phyloP scores from a whole-genome alignment of 176 grass and related monocot species.

The Phragmites australis region DNA sequence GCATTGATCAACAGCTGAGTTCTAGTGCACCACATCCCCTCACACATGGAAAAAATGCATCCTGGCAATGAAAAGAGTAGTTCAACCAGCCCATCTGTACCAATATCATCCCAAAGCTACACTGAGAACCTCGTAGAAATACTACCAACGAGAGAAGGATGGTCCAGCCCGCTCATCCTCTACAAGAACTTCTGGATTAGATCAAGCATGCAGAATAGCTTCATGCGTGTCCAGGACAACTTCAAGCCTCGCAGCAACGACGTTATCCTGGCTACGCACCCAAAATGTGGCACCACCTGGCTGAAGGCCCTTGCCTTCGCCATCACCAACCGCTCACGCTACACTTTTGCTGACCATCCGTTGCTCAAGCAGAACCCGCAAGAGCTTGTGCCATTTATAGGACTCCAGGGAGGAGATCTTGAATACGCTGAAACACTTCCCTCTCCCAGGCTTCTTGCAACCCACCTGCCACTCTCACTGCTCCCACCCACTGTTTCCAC shows the following conservation, averaged over 20 bases:
- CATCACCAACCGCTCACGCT: constrained; percentile 14
- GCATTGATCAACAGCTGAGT: too few species aligned
- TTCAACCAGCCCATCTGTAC: background rate
- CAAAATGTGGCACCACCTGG: constrained; percentile 34
- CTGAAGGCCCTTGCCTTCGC: constrained; percentile 40
- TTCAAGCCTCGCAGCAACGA: constrained; percentile 5
- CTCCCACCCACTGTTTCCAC: background rate
- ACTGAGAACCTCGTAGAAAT: background rate
- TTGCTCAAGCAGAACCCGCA: constrained; percentile 25
- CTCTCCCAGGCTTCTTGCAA: background rate
- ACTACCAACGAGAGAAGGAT: background rate
- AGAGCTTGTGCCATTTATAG: background rate
- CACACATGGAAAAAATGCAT: background rate
- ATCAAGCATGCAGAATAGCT: background rate
- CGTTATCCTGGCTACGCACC: background rate
- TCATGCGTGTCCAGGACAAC: background rate
- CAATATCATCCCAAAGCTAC: background rate
- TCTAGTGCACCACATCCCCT: too few species aligned
- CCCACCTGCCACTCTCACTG: background rate
- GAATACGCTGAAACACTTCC: background rate
- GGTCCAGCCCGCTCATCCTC: background rate
- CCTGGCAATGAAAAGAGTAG: background rate
- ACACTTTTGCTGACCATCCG: background rate
- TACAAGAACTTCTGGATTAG: background rate
- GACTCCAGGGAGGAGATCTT: background rate